Conservation (phyloP, 2,329 filamentous ascomycete genomes). For the Aspergillus texensis region DNA sequence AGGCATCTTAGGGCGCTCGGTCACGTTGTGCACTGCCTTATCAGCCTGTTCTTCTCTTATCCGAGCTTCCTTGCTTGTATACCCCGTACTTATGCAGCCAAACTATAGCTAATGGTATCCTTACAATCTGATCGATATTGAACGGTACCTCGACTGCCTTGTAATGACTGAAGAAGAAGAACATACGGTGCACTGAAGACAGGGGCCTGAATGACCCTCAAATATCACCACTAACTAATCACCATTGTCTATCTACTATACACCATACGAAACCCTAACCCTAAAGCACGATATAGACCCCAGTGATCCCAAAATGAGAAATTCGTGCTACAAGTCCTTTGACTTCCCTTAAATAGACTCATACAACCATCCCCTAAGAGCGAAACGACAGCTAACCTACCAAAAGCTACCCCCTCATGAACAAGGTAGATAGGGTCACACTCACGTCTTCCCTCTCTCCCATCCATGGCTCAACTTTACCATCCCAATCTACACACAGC, state of each 20-base stretch:
- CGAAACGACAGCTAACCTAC: neutral
- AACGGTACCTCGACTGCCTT: neutral
- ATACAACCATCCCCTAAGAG: neutral
- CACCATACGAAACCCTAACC: neutral
- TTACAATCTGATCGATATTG: neutral
- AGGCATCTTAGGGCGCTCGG: slow-evolving; percentile 1
- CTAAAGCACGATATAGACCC: neutral
- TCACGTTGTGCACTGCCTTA: slow-evolving; percentile 16
- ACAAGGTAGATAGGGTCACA: neutral
- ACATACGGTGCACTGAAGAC: too few relatives aligned
- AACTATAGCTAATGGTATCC: neutral
- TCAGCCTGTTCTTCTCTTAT: neutral
- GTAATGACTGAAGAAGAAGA: neutral
- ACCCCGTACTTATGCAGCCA: too few relatives aligned
- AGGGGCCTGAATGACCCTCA: too few relatives aligned
- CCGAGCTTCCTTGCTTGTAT: neutral
- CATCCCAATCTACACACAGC: neutral
- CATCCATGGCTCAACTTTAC: neutral
- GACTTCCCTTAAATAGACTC: neutral
- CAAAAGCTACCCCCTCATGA: neutral
- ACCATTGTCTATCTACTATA: too few relatives aligned
- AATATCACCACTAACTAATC: too few relatives aligned
- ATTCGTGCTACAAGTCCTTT: neutral
- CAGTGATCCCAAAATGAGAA: neutral
- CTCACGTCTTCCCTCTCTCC: neutral